Base-by-base conservation (phyloP, 768 basidiomycete species). In the Galerina sulciceps region DNA sequence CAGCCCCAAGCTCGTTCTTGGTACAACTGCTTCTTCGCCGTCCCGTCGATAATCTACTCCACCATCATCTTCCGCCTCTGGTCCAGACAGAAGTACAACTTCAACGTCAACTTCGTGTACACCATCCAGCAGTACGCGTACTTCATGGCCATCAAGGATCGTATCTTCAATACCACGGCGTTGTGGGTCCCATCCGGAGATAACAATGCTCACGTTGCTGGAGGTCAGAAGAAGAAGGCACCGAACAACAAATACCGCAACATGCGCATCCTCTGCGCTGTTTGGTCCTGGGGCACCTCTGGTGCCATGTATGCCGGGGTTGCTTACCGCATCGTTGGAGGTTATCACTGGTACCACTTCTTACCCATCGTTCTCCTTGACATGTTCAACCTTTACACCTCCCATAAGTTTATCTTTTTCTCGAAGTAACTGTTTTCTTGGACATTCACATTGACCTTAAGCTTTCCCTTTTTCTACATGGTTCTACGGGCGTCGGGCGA, bases 81-180 rank as follows among this genome's bases (percentile, higher is more conserved):
- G 70, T 68, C 66, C 0, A 66, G 67, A 34, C 67, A 69, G 41
- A 60, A 52, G 44, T 69, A 69, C 53, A 64, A 67, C 43, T 67
- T 61, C 58, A 69, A 68, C 59, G 64, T 66, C 57, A 68, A 66
- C 37, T 70, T 65, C 53, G 67, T 67, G 18, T 71, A 65, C 59
- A 60, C 63, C 14, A 66, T 69, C 48, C 69, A 71, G 37, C 69
- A 71, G 55, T 69, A 67, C 45, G 65, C 70, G 38, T 71, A 69
- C 52, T 56, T 69, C 36, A 69, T 71, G 67, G 68, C 68, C 36
- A 65, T 70, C 59, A 69, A 71, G 51, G 67, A 70, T 55, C 65
- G 69, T 8, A 56, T 70, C 26, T 65, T 66, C 45, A 61, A 65
- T 10, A 69, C 71, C 1, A 70, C 69, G n/a, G 67, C 69, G 2